phyloP scores from a whole-genome alignment of 2,329 filamentous ascomycete genomes.

The Xylariales sp. region DNA sequence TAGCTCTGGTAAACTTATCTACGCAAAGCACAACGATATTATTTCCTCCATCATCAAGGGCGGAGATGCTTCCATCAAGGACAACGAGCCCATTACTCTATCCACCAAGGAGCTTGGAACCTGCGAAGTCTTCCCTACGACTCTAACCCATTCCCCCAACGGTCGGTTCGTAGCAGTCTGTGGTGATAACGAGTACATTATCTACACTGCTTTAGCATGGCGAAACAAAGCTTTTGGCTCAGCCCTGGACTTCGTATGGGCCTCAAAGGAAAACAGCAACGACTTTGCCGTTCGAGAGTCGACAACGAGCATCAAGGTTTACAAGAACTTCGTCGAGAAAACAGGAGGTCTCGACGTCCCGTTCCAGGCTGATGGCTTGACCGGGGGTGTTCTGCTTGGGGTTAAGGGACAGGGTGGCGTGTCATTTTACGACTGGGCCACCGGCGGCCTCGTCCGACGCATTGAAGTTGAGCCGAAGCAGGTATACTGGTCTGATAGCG shows the following conservation, averaged over 20 bases:
- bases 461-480: constrained; percentile 74
- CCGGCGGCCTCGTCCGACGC: constrained; percentile 79
- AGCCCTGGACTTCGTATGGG: constrained; percentile 95
- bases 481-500: constrained; percentile 96
- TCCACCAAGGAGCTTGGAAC: constrained; percentile 92
- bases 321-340: constrained; percentile 96
- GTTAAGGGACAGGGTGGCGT: constrained; percentile 93
- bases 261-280: constrained; percentile 94
- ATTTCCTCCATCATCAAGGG: constrained; percentile 93
- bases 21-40: constrained; percentile 92
- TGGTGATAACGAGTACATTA: constrained; percentile 97
- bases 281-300: constrained; percentile 98
- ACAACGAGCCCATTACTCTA: constrained; percentile 79
- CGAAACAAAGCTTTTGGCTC: constrained; percentile 97
- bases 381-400: constrained; percentile 83
- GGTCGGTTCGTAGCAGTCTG: constrained; percentile 77
- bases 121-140: constrained; percentile 95
- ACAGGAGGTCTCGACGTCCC: constrained; percentile 84
- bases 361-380: constrained; percentile 89
- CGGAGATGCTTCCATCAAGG: constrained; percentile 75
- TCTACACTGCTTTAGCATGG: constrained; percentile 95
- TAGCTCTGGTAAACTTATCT: constrained; percentile 89
- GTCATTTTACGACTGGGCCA: constrained; percentile 95
- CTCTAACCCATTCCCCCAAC: constrained; percentile 91
- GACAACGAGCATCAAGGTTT: constrained; percentile 89